Evolutionary conservation across 129 eudicot genomes (phyloP).

Genomic region (Kitagawia praeruptora): DNA sequence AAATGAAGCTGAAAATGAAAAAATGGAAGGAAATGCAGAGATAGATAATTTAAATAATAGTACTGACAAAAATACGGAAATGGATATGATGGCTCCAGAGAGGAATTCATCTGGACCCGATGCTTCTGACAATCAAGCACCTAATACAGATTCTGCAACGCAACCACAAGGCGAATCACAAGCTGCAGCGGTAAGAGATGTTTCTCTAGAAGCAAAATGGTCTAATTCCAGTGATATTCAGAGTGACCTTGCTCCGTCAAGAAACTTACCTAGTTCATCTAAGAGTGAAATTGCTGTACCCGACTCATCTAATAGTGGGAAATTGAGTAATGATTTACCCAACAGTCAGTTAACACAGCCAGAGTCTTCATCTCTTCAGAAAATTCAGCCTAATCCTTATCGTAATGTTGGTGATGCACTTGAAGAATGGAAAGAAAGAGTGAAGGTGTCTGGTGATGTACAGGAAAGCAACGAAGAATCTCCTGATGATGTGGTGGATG

Average conservation of each 20-base stretch:
- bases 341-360: conserved; percentile 39
- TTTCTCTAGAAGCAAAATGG: conserved; percentile 51
- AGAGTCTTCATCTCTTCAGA: conserved; percentile 36
- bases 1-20: conserved; percentile 16
- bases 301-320: conserved; percentile 46
- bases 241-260: conserved; percentile 52
- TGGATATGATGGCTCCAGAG: conserved; percentile 28
- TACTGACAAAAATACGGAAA: conserved; percentile 33
- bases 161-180: conserved; percentile 39
- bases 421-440: conserved; percentile 92
- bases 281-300: conserved; percentile 45
- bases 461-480: conserved; percentile 29
- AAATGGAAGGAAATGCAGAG: conserved; percentile 31
- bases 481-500: conserved; percentile 47
- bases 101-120: conserved; percentile 27
- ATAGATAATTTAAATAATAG: conserved; percentile 23
- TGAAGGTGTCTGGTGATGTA: conserved; percentile 67
- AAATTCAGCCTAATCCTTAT: conserved; percentile 73
- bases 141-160: conserved; percentile 37
- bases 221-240: conserved; percentile 39
- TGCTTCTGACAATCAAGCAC: conserved; percentile 20
- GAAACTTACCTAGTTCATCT: conserved; percentile 47
- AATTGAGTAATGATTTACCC: conserved; percentile 36
- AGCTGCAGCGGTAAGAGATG: conserved; percentile 26
- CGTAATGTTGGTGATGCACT: conserved; percentile 87